Evolutionary conservation across 352 stramenopile species (phyloP).

Genomic region (Globisporangium paroecandrum): DNA sequence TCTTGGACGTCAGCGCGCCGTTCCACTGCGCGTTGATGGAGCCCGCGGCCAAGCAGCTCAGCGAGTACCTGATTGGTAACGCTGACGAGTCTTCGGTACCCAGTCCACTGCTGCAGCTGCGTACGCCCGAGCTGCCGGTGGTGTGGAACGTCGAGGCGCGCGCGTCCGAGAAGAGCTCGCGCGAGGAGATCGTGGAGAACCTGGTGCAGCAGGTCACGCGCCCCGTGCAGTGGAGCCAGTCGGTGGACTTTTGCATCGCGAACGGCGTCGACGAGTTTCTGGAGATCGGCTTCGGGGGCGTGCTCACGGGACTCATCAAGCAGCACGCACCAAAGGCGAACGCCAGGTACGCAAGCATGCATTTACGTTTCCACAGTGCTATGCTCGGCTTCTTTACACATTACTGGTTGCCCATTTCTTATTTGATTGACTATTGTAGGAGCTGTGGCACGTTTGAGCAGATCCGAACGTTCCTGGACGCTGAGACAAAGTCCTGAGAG

Average conservation of each 20-base stretch:
- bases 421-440: constrained; percentile 19
- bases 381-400: not conserved
- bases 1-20: constrained; percentile 77
- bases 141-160: constrained; percentile 79
- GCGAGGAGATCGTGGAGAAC: constrained; percentile 35
- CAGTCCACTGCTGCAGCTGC: constrained; percentile 21
- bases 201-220: constrained; percentile 61
- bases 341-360: constrained; percentile 19
- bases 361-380: not conserved
- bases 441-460: constrained; percentile 62
- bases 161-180: constrained; percentile 33
- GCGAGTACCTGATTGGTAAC: constrained; percentile 21
- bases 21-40: constrained; percentile 85
- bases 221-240: constrained; percentile 77
- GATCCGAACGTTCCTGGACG: constrained; percentile 32
- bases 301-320: constrained; percentile 73
- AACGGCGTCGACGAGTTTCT: constrained; percentile 49
- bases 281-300: constrained; percentile 65
- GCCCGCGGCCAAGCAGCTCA: constrained; percentile 50
- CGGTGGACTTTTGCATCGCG: constrained; percentile 70
- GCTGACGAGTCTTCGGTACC: constrained; percentile 16
- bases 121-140: constrained; percentile 45
- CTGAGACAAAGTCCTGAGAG: not conserved
- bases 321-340: constrained; percentile 47
- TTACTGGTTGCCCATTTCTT: not conserved